Evolutionary conservation across 2,329 filamentous ascomycete genomes (phyloP), one percentile per base, ranked within the genome.

Genomic region (Fusarium chaquense): DNA sequence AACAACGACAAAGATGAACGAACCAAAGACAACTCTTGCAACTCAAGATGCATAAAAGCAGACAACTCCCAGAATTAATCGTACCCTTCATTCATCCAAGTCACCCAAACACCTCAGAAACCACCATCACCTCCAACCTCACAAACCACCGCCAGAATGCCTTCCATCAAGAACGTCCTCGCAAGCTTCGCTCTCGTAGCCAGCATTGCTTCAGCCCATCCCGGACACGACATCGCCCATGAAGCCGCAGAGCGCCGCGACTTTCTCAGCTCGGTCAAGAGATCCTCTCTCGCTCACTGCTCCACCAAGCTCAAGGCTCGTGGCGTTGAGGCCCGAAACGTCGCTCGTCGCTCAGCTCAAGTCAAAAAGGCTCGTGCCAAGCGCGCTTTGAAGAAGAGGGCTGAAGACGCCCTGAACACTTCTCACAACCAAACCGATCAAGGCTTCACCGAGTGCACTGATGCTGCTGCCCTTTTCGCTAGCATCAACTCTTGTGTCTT

Each of bases 221-320:
- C 84, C 2, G 84, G 84, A 63, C 84, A 86, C 64, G 80, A 86
- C 53, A 64, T 84, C 40, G 76, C 77, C 44, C 77, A 84, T 12
- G 86, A 87, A 75, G 81, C 83, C 33, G 79, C 80, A 13, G 83
- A 86, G 76, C 84, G 85, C 36, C 83, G 82, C 30, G 76, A 81
- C 0, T 86, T 83, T 68, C 75, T 77, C 54, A 74, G 75, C 63
- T 77, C 76, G 0, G 67, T 72, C 30, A 80, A 82, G 68, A 73
- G 81, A 38, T 76, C 80, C 18, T 81, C 82, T 20, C 78, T 87
- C 10, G 75, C 73, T 54, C 83, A 86, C 69, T 87, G 85, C 67
- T 75, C 83, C 15, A 71, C 78, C 1, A 81, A 82, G 72, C 79
- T 87, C 45, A 81, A 80, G 67, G 80, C 82, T 22, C 82, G 84